These are phyloP conservation scores for Cyclospora cayetanensis DNA, from an alignment of 169 alveolate species.

Conservation along the genomic window DNA sequence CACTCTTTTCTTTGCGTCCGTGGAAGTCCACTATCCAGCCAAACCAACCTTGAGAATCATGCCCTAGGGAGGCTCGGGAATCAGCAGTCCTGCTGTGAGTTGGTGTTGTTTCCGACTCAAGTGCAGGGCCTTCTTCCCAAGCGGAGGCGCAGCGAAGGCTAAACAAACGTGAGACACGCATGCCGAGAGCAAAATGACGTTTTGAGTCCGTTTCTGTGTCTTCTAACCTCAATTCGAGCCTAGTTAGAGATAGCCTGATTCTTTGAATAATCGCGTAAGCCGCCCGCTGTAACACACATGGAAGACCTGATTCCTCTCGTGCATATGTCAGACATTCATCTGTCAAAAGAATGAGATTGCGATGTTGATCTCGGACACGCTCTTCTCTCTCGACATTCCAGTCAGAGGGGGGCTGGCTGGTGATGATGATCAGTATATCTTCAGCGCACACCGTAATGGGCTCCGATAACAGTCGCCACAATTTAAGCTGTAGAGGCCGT, in stretches of 20 bases:
- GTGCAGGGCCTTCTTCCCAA: no score
- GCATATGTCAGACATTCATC: slow-evolving; percentile 70
- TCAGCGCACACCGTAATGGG: slow-evolving; percentile 54
- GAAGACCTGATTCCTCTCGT: slow-evolving; percentile 66
- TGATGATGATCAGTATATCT: slow-evolving; percentile 41
- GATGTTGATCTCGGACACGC: slow-evolving; percentile 33
- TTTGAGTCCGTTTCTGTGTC: slow-evolving; percentile 43
- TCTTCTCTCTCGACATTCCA: slow-evolving; percentile 69
- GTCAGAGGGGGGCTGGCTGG: slow-evolving; percentile 62
- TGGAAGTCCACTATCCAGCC: slow-evolving; percentile 13
- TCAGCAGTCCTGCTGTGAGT: background rate
- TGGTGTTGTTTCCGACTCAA: no score
- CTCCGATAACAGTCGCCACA: slow-evolving; percentile 54
- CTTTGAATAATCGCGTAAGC: slow-evolving; percentile 35
- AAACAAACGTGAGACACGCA: slow-evolving; percentile 28
- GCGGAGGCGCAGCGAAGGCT: slow-evolving; percentile 43
- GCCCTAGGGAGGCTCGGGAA: background rate
- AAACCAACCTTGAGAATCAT: background rate
- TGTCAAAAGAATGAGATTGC: slow-evolving; percentile 45
- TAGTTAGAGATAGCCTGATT: background rate
- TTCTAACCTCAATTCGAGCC: slow-evolving; percentile 48
- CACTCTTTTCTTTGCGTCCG: background rate
- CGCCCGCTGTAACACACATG: slow-evolving; percentile 47
- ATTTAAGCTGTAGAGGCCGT: slow-evolving; percentile 48
- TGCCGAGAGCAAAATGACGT: slow-evolving; percentile 39